These are phyloP conservation scores for Elongisporangium undulatum DNA, from an alignment of 352 stramenopile genomes.

Conservation along the genomic window DNA sequence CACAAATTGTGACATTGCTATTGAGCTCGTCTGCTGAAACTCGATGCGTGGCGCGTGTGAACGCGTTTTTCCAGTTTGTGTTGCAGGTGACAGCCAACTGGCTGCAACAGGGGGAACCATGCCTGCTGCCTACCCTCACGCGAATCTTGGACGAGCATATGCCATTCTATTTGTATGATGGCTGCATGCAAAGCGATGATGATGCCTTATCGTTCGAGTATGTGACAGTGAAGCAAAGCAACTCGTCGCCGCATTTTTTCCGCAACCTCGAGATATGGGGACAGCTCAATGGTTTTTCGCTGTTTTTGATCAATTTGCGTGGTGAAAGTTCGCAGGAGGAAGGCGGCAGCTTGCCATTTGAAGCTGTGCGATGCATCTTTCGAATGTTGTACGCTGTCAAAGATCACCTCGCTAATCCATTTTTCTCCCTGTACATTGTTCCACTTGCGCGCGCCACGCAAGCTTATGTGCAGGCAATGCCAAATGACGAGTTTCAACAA, in stretches of 20 bases:
- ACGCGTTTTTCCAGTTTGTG: slow-evolving; percentile 47
- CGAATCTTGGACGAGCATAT: slow-evolving; percentile 56
- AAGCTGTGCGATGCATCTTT: slow-evolving; percentile 50
- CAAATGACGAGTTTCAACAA: slow-evolving; percentile 22
- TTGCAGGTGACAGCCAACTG: slow-evolving; percentile 21
- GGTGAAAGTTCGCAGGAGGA: neutral
- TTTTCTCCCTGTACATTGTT: slow-evolving; percentile 35
- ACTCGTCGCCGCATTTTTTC: slow-evolving; percentile 34
- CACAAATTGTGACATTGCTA: slow-evolving; percentile 52
- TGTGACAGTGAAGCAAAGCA: neutral
- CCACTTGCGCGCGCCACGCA: slow-evolving; percentile 24
- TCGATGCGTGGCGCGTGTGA: slow-evolving; percentile 22
- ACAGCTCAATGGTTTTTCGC: slow-evolving; percentile 41
- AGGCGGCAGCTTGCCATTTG: slow-evolving; percentile 30
- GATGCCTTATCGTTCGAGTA: neutral
- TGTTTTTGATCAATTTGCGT: slow-evolving; percentile 36
- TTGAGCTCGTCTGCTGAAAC: slow-evolving; percentile 25
- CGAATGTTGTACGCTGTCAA: slow-evolving; percentile 56
- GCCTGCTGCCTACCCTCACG: slow-evolving; percentile 36
- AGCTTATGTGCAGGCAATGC: slow-evolving; percentile 19
- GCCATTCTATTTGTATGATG: slow-evolving; percentile 50
- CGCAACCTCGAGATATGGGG: slow-evolving; percentile 56
- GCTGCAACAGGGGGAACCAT: slow-evolving; percentile 31
- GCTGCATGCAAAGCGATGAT: neutral
- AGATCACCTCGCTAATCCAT: slow-evolving; percentile 36